Evolutionary conservation across 2,329 filamentous ascomycete genomes (phyloP).

Genomic region (Simplicillium sp.): DNA sequence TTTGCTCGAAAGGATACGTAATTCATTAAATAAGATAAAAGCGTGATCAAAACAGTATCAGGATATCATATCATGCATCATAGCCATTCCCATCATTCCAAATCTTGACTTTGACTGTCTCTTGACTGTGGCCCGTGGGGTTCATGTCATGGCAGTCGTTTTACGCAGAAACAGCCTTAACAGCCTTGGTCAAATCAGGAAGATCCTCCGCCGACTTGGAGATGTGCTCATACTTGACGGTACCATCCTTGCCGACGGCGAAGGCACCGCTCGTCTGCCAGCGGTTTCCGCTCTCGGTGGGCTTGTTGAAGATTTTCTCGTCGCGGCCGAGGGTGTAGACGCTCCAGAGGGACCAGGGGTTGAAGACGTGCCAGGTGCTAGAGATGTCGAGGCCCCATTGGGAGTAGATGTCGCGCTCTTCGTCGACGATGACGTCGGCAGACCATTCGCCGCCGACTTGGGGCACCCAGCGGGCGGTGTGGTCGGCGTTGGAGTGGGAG

Average conservation of each 20-base stretch:
- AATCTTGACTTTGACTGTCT: no score
- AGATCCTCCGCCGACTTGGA: slow-evolving; percentile 20
- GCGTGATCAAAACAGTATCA: no score
- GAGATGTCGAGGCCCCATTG: slow-evolving; percentile 57
- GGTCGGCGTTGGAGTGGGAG: slow-evolving; percentile 45
- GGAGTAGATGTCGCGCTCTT: slow-evolving; percentile 49
- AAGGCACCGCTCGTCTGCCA: slow-evolving; percentile 64
- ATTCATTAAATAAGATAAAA: no score
- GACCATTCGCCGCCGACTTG: slow-evolving; percentile 46
- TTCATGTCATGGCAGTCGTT: no score
- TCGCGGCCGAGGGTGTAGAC: slow-evolving; percentile 47
- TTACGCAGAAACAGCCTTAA: slow-evolving; percentile 12
- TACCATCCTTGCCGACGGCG: slow-evolving; percentile 28
- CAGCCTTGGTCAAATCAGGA: slow-evolving; percentile 18
- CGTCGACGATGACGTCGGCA: slow-evolving; percentile 50
- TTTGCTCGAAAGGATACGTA: no score
- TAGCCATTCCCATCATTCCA: no score
- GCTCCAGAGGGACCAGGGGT: slow-evolving; percentile 44
- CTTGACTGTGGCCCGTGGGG: no score
- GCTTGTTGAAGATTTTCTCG: slow-evolving; percentile 57
- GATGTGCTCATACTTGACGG: slow-evolving; percentile 20
- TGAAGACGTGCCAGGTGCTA: slow-evolving; percentile 53
- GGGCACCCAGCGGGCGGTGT: slow-evolving; percentile 49
- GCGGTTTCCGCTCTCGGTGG: slow-evolving; percentile 54
- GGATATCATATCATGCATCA: no score